Conservation (phyloP, 2,329 filamentous ascomycete species). For the Aureobasidium sp. region DNA sequence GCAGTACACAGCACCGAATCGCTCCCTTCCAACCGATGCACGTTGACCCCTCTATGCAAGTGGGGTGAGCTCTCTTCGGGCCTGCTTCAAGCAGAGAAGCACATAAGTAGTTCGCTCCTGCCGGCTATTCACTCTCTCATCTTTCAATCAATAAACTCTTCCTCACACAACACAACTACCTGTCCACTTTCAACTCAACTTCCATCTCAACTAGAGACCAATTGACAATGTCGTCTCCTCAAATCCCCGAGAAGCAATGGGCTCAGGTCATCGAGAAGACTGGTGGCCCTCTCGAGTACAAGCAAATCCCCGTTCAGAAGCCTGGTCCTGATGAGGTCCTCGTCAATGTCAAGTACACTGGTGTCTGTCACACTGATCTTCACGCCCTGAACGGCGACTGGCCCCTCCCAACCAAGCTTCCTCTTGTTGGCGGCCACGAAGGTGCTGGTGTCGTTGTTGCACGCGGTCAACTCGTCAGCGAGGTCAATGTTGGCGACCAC, state of each 20-base stretch:
- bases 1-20: not conserved
- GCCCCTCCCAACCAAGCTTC: slow-evolving; percentile 75
- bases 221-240: slow-evolving; percentile 9
- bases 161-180: not conserved
- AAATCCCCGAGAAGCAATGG: slow-evolving; percentile 77
- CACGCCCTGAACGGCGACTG: slow-evolving; percentile 83
- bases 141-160: not conserved
- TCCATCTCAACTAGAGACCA: not conserved
- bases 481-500: slow-evolving; percentile 74
- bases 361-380: slow-evolving; percentile 84
- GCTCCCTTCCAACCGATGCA: slow-evolving; percentile 13
- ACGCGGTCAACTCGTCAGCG: slow-evolving; percentile 66
- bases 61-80: slow-evolving; percentile 11
- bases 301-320: slow-evolving; percentile 72
- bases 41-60: slow-evolving; percentile 6
- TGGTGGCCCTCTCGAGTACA: slow-evolving; percentile 62
- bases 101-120: slow-evolving; percentile 9
- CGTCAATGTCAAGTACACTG: slow-evolving; percentile 82
- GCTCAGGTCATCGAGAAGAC: slow-evolving; percentile 82
- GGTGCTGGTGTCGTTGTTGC: slow-evolving; percentile 79
- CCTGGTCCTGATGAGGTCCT: slow-evolving; percentile 87
- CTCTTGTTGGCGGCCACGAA: slow-evolving; percentile 73
- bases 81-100: not conserved
- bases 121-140: not conserved
- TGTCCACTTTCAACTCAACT: not conserved